Percentiles rank a stretch among this genome's conserved stretches.
These are phyloP conservation scores for Actinomortierella ambigua DNA, from an alignment of 371 early-diverging fungal genomes.

Conservation along the genomic window DNA sequence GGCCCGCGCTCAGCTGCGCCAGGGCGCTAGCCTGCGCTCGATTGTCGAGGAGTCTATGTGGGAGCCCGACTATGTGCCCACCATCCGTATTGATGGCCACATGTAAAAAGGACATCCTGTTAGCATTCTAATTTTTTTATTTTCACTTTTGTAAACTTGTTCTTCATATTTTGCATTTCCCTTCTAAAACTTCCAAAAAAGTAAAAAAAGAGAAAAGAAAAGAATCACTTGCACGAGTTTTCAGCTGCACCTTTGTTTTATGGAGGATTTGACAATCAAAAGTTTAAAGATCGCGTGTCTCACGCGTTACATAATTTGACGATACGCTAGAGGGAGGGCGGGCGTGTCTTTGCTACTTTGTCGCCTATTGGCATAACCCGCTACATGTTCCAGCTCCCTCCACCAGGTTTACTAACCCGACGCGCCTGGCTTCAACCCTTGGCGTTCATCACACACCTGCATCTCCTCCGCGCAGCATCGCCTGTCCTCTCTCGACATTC, in stretches of 20 bases:
- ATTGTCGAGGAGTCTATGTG: constrained; percentile 60
- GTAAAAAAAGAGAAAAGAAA: not conserved
- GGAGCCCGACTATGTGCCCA: constrained; percentile 63
- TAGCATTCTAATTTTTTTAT: not conserved
- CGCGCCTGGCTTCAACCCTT: too few species aligned
- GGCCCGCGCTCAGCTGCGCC: constrained; percentile 53
- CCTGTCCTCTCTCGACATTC: constrained; percentile 70
- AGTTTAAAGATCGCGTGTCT: too few species aligned
- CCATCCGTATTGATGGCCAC: constrained; percentile 50
- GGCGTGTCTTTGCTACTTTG: too few species aligned
- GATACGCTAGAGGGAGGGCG: too few species aligned
- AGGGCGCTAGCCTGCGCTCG: constrained; percentile 55
- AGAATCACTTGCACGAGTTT: not conserved
- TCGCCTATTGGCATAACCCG: too few species aligned
- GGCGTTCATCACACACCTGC: constrained; percentile 48
- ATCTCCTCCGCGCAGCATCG: constrained; percentile 75
- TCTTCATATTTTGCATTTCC: too few species aligned
- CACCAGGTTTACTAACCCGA: too few species aligned
- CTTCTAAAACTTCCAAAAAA: constrained; percentile 21
- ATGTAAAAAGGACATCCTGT: constrained; percentile 9
- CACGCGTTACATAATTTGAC: too few species aligned
- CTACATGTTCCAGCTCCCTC: too few species aligned
- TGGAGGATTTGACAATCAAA: too few species aligned
- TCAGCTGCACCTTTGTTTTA: not conserved
- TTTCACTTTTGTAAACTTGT: too few species aligned